These are phyloP conservation scores for Cubamyces sp. DNA, from an alignment of 768 basidiomycete genomes.

Conservation along the genomic window DNA sequence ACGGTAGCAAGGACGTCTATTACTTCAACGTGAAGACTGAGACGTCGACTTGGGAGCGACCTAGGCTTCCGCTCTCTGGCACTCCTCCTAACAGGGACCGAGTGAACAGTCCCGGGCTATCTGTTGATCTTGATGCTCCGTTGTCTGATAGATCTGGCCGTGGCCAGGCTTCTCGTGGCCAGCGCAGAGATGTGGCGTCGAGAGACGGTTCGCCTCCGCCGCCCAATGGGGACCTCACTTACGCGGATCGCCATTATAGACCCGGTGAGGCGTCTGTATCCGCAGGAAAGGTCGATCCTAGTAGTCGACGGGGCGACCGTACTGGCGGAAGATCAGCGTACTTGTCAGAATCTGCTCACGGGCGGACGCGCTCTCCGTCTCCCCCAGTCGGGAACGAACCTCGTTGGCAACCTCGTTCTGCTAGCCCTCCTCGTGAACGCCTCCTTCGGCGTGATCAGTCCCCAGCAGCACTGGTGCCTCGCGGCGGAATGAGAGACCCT, in stretches of 20 bases:
- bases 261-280: constrained; percentile 40
- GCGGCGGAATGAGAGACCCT: constrained; percentile 18
- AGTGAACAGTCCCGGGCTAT: constrained; percentile 27
- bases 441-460: constrained; percentile 20
- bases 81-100: constrained; percentile 31
- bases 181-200: constrained; percentile 5
- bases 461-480: constrained; percentile 17
- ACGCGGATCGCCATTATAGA: constrained; percentile 69
- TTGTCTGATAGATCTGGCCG: constrained; percentile 26
- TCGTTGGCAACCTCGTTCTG: constrained; percentile 24
- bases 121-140: constrained; percentile 33
- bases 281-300: not conserved
- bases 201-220: constrained; percentile 11
- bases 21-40: constrained; percentile 62
- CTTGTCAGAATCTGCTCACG: not conserved
- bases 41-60: constrained; percentile 61
- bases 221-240: constrained; percentile 43
- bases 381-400: constrained; percentile 8
- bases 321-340: constrained; percentile 4
- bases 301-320: constrained; percentile 23
- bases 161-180: constrained; percentile 29
- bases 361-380: constrained; percentile 12
- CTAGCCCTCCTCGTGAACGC: constrained; percentile 28
- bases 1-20: constrained; percentile 48
- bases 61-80: constrained; percentile 37